A percentile compares a stretch with the other conserved stretches of the same genome.
Evolutionary conservation across 805 yeast species (phyloP).

Genomic region (Myxozyma lipomycoides): DNA sequence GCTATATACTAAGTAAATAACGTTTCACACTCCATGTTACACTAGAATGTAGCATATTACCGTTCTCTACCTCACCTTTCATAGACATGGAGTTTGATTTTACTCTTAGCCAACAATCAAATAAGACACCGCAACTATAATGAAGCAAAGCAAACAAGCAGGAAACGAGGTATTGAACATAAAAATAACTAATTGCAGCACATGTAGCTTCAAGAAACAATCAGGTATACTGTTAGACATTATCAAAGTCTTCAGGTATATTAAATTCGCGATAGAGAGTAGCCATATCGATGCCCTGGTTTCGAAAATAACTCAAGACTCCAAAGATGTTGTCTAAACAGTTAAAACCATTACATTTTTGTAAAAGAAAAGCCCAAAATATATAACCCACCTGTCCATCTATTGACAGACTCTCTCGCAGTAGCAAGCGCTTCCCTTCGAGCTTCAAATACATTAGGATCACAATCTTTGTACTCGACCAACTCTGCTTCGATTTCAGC

Average conservation of each 20-base stretch:
- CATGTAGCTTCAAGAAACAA: too few species aligned
- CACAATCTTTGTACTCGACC: conserved; percentile 13
- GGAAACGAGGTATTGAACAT: too few species aligned
- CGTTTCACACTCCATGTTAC: too few species aligned
- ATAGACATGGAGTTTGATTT: too few species aligned
- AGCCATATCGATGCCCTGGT: conserved; percentile 34
- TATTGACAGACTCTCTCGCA: conserved; percentile 25
- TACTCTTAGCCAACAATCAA: background rate
- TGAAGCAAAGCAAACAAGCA: background rate
- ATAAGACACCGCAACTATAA: background rate
- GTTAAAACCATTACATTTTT: too few species aligned
- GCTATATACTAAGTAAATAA: too few species aligned
- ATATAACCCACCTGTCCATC: conserved; percentile 30
- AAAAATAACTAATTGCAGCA: too few species aligned
- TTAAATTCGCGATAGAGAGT: conserved; percentile 41
- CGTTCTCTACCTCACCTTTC: too few species aligned
- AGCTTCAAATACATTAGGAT: conserved; percentile 18
- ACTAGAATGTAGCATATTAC: too few species aligned
- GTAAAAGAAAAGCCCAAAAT: background rate
- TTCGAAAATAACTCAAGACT: conserved; percentile 40
- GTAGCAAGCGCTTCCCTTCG: conserved; percentile 9
- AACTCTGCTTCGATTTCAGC: conserved; percentile 3
- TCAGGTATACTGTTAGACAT: conserved; percentile 14
- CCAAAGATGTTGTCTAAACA: conserved; percentile 44
- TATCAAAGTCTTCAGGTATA: conserved; percentile 45